A percentile compares a stretch with the other conserved stretches of the same genome.
Conservation (phyloP, 1,284 basidiomycete species). For the Apiotrichum gamsii region DNA sequence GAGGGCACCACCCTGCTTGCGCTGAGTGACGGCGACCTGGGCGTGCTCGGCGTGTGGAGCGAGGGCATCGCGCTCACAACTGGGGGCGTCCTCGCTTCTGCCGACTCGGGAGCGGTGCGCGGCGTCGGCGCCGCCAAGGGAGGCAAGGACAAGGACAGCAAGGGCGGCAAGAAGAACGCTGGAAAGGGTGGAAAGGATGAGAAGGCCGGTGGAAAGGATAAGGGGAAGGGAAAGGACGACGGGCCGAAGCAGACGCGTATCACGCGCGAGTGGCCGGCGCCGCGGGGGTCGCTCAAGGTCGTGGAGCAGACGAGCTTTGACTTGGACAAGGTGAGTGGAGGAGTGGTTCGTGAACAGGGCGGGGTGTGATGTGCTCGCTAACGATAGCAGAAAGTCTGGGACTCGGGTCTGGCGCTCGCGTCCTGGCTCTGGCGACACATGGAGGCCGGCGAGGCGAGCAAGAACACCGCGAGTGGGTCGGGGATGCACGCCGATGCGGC, state of each 20-base stretch:
- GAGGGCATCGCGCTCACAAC: conserved; percentile 37
- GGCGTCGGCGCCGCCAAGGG: conserved; percentile 5
- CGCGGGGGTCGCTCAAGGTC: conserved; percentile 50
- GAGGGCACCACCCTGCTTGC: neutral
- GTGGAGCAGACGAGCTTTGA: conserved; percentile 78
- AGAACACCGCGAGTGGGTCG: neutral
- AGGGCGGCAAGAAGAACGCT: conserved; percentile 2
- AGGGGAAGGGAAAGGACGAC: conserved; percentile 25
- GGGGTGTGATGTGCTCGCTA: neutral
- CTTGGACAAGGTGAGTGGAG: conserved; percentile 67
- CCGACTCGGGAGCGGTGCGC: conserved; percentile 8
- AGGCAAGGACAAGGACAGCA: neutral
- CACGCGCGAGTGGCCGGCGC: conserved; percentile 55
- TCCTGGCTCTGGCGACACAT: conserved; percentile 57
- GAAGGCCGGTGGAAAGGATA: conserved; percentile 21
- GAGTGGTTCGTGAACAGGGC: too few relatives aligned
- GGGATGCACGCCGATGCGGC: conserved; percentile 1
- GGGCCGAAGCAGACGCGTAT: conserved; percentile 64
- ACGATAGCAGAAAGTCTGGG: conserved; percentile 74
- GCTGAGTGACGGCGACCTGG: conserved; percentile 6
- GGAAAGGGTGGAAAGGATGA: conserved; percentile 11
- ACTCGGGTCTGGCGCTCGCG: conserved; percentile 73
- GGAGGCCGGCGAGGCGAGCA: neutral
- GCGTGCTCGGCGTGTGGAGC: conserved; percentile 40
- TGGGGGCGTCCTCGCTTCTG: too few relatives aligned